A percentile compares a stretch with the other conserved stretches of the same genome.
Conservation (phyloP, 2,329 filamentous ascomycete genomes). For the Aspergillus ruber region DNA sequence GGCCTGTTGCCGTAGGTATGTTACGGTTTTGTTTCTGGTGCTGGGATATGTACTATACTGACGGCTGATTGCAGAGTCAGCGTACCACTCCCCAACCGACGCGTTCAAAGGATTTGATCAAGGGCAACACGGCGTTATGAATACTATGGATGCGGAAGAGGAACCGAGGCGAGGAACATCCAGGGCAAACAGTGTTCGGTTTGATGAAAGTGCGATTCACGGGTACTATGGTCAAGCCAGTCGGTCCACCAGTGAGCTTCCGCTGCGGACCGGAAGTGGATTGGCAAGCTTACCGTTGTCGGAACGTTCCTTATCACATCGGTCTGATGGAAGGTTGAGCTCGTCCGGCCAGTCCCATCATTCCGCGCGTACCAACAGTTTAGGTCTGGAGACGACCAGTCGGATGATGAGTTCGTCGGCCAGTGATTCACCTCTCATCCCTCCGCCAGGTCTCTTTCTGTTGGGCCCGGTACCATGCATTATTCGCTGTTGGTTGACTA, state of each 20-base stretch:
- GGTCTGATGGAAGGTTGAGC: slow-evolving; percentile 90
- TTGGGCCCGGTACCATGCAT: slow-evolving; percentile 88
- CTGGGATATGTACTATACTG: background rate
- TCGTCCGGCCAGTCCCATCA: slow-evolving; percentile 76
- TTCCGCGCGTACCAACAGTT: slow-evolving; percentile 77
- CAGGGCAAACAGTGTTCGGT: slow-evolving; percentile 91
- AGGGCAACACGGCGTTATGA: slow-evolving; percentile 73
- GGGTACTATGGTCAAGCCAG: slow-evolving; percentile 80
- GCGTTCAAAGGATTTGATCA: slow-evolving; percentile 83
- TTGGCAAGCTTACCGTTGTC: slow-evolving; percentile 74
- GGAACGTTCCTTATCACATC: slow-evolving; percentile 87
- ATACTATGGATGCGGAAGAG: slow-evolving; percentile 77
- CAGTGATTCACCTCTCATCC: slow-evolving; percentile 65
- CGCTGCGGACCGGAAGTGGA: slow-evolving; percentile 69
- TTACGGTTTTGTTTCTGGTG: slow-evolving; percentile 7
- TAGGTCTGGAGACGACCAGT: slow-evolving; percentile 68
- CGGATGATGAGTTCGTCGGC: slow-evolving; percentile 58
- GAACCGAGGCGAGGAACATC: slow-evolving; percentile 80
- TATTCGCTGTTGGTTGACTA: slow-evolving; percentile 90
- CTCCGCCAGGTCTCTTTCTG: slow-evolving; percentile 77
- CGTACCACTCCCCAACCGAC: slow-evolving; percentile 72
- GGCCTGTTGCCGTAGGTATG: slow-evolving; percentile 81
- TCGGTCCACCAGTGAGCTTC: slow-evolving; percentile 77
- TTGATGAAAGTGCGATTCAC: slow-evolving; percentile 91
- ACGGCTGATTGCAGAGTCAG: slow-evolving; percentile 53